A percentile compares a stretch with the other conserved stretches of the same genome.
Evolutionary conservation across 2,329 filamentous ascomycete species (phyloP).

Genomic region (Fusarium hostae): DNA sequence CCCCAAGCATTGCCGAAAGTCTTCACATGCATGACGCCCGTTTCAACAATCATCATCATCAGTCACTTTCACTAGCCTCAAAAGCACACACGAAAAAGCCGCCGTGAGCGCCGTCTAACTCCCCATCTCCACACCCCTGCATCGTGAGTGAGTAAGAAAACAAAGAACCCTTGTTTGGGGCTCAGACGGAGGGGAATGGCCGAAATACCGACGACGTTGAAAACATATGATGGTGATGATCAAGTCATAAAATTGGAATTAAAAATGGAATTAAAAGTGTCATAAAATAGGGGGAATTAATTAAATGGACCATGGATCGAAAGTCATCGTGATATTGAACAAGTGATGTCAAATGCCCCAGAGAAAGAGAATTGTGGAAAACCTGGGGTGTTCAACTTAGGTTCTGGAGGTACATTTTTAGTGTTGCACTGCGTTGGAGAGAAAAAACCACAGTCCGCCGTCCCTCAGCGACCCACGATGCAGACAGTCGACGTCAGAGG

Average conservation of each 20-base stretch:
- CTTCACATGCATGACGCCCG: conserved; percentile 31
- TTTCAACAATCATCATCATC: conserved; percentile 6
- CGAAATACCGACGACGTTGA: conserved; percentile 13
- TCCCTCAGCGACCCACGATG: conserved; percentile 13
- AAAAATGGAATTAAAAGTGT: neutral
- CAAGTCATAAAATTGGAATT: conserved; percentile 5
- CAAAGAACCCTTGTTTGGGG: neutral
- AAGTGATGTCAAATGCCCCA: conserved; percentile 32
- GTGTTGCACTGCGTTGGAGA: conserved; percentile 15
- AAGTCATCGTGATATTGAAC: conserved; percentile 15
- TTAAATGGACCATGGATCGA: conserved; percentile 13
- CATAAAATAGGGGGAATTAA: conserved; percentile 11
- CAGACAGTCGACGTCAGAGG: conserved; percentile 32
- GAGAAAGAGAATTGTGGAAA: conserved; percentile 13
- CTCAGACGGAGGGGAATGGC: conserved; percentile 16
- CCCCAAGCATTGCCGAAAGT: neutral
- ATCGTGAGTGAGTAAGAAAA: conserved; percentile 1
- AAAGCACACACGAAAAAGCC: conserved; percentile 13
- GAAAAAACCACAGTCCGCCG: neutral
- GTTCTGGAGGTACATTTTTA: neutral
- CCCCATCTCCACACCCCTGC: conserved; percentile 6
- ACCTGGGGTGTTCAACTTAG: conserved; percentile 14
- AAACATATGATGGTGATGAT: conserved; percentile 11
- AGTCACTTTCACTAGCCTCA: neutral
- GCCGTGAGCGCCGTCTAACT: conserved; percentile 18